Evolutionary conservation across 2,329 filamentous ascomycete genomes (phyloP).

Genomic region (Colletotrichum sp.): DNA sequence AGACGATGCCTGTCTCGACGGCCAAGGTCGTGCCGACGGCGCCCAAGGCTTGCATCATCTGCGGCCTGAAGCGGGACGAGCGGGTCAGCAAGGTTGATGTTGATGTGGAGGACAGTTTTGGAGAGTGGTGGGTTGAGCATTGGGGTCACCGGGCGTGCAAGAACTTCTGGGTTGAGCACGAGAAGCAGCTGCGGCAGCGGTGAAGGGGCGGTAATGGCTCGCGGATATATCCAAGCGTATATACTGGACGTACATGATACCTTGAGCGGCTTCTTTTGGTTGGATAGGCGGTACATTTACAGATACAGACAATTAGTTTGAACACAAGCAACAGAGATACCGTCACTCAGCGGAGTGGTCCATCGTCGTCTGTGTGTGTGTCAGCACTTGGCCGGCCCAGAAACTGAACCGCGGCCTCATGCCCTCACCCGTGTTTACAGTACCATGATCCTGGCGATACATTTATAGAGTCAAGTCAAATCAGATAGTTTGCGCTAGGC

Average conservation of each 20-base stretch:
- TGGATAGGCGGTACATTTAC: background rate
- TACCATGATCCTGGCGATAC: background rate
- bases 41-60: constrained; percentile 79
- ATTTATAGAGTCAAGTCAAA: background rate
- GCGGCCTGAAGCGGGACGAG: constrained; percentile 88
- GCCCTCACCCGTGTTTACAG: background rate
- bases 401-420: background rate
- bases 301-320: background rate
- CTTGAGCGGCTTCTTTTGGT: background rate
- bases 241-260: constrained; percentile 10
- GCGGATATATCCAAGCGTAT: background rate
- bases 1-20: constrained; percentile 70
- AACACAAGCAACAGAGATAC: background rate
- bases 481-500: background rate
- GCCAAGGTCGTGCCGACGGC: constrained; percentile 78
- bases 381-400: background rate
- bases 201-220: constrained; percentile 37
- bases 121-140: constrained; percentile 95
- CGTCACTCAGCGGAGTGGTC: background rate
- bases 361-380: background rate
- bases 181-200: constrained; percentile 70
- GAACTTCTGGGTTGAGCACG: constrained; percentile 85
- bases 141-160: constrained; percentile 83
- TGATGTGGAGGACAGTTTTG: constrained; percentile 86
- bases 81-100: constrained; percentile 77